Conservation (phyloP, 2,329 filamentous ascomycete genomes). For the Cercospora zeae-maydis region DNA sequence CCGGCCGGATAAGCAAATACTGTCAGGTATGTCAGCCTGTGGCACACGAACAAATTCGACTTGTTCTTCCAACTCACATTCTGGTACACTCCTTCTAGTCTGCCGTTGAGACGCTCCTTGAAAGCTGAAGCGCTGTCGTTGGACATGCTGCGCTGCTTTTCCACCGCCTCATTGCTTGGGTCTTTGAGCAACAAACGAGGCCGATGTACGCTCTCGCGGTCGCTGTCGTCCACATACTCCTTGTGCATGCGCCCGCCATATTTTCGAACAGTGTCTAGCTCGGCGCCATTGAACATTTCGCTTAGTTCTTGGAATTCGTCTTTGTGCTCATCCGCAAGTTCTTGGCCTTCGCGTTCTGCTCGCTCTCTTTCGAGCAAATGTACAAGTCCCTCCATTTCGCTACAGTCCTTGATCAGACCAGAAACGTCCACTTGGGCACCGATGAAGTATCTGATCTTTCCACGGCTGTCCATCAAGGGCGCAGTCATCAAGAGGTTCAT, state of each 20-base stretch:
- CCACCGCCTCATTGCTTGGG: constrained; percentile 36
- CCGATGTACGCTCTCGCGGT: constrained; percentile 39
- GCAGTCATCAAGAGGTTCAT: constrained; percentile 75
- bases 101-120: constrained; percentile 38
- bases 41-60: neutral
- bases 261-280: constrained; percentile 62
- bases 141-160: constrained; percentile 20
- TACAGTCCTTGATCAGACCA: constrained; percentile 62
- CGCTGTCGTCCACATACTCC: constrained; percentile 50
- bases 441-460: constrained; percentile 65
- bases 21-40: constrained; percentile 25
- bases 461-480: constrained; percentile 65
- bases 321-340: constrained; percentile 43
- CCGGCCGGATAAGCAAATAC: constrained; percentile 49
- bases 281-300: constrained; percentile 66
- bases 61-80: constrained; percentile 45
- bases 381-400: constrained; percentile 61
- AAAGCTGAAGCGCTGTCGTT: constrained; percentile 13
- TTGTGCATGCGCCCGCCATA: constrained; percentile 63
- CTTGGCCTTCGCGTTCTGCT: constrained; percentile 34
- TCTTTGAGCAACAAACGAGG: constrained; percentile 51
- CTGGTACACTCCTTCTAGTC: constrained; percentile 54
- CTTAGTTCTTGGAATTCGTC: constrained; percentile 64
- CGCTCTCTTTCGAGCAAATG: constrained; percentile 33
- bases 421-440: constrained; percentile 71